Percentiles rank a stretch among this genome's conserved stretches.
Evolutionary conservation across 139 green algal species (phyloP).

Genomic region (Chlamydomonas applanata): DNA sequence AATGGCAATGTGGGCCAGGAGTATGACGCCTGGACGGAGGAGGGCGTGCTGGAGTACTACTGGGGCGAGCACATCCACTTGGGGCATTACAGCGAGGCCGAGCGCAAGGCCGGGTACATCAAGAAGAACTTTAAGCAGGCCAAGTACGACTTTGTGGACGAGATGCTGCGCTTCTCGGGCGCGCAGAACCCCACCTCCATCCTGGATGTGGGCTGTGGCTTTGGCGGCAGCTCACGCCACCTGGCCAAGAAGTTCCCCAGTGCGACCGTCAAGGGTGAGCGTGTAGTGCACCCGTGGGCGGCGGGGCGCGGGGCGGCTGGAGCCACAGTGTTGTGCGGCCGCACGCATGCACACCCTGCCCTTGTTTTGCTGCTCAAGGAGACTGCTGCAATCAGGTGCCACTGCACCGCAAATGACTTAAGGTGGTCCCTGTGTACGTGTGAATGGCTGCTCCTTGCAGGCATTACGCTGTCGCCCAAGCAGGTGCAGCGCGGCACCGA

Average conservation of each 20-base stretch:
- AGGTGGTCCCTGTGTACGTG: too few species aligned
- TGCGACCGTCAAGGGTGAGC: conserved; percentile 67
- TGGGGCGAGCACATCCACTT: conserved; percentile 98
- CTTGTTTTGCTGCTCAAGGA: too few species aligned
- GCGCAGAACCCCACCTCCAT: conserved; percentile 49
- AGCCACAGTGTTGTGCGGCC: not conserved
- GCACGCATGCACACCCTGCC: too few species aligned
- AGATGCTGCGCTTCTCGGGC: conserved; percentile 80
- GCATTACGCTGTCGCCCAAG: conserved; percentile 88
- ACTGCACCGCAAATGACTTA: too few species aligned
- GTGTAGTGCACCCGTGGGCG: too few species aligned
- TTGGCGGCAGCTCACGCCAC: conserved; percentile 85
- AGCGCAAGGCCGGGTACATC: conserved; percentile 66
- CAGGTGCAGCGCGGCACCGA: conserved; percentile 82
- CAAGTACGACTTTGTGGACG: conserved; percentile 92
- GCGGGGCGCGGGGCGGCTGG: not conserved
- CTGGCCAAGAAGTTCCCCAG: conserved; percentile 76
- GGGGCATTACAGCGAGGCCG: conserved; percentile 86
- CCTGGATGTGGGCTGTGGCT: conserved; percentile 93
- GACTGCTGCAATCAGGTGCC: too few species aligned
- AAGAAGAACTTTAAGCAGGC: conserved; percentile 93
- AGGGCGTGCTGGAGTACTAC: conserved; percentile 85
- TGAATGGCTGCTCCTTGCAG: conserved; percentile 47
- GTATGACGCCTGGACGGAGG: conserved; percentile 92
- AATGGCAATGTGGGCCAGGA: conserved; percentile 86